phyloP scores from a whole-genome alignment of 495 filamentous ascomycete genomes.

The Apiosordaria backusii region DNA sequence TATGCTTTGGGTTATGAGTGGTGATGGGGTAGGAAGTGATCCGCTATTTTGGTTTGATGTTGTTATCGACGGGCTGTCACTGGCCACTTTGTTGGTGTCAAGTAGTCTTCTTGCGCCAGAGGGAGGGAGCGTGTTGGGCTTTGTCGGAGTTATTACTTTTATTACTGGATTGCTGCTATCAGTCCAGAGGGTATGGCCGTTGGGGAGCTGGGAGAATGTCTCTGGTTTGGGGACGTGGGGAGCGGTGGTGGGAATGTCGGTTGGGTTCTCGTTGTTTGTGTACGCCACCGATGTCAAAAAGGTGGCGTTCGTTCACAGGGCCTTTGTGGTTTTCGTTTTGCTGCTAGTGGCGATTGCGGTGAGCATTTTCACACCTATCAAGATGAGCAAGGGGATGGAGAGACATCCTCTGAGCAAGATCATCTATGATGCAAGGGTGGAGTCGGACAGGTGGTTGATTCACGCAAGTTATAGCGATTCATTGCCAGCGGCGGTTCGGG shows the following conservation, averaged over 20 bases:
- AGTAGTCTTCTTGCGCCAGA: slow-evolving; percentile 39
- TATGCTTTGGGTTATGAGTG: slow-evolving; percentile 12
- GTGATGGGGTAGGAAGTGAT: slow-evolving; percentile 23
- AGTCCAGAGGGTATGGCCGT: slow-evolving; percentile 23
- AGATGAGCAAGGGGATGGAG: slow-evolving; percentile 12
- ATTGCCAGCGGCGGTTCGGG: slow-evolving; percentile 50
- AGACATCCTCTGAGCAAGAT: slow-evolving; percentile 51
- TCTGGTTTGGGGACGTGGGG: slow-evolving; percentile 27
- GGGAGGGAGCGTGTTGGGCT: slow-evolving; percentile 32
- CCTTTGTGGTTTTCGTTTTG: slow-evolving; percentile 35
- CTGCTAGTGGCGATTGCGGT: slow-evolving; percentile 30
- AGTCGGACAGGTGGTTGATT: slow-evolving; percentile 42
- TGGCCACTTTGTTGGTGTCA: slow-evolving; percentile 39
- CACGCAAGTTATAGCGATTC: slow-evolving; percentile 49
- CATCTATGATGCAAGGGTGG: slow-evolving; percentile 48
- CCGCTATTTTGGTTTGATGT: slow-evolving; percentile 41
- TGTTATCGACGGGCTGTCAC: slow-evolving; percentile 37
- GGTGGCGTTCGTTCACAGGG: slow-evolving; percentile 40
- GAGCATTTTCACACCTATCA: slow-evolving; percentile 29
- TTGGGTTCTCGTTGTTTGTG: slow-evolving; percentile 40
- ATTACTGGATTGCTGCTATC: slow-evolving; percentile 32
- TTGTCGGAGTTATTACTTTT: slow-evolving; percentile 39
- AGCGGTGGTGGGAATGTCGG: slow-evolving; percentile 31
- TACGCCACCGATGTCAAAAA: slow-evolving; percentile 39
- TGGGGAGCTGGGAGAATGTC: slow-evolving; percentile 41